These are phyloP conservation scores for Paxillus involutus DNA, from an alignment of 768 basidiomycete genomes.

Conservation along the genomic window DNA sequence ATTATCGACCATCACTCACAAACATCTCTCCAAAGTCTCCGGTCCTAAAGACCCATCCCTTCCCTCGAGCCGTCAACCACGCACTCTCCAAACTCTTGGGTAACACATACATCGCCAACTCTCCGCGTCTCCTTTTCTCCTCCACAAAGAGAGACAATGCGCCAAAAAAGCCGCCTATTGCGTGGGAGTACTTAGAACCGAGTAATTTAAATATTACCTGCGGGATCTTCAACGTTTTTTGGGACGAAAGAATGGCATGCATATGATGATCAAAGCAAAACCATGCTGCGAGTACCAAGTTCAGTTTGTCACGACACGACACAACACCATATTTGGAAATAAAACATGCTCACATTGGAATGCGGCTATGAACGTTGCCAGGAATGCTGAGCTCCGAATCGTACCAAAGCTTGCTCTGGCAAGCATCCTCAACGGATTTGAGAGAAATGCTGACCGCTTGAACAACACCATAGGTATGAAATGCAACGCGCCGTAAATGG, in stretches of 20 bases:
- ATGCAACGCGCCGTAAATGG: slow-evolving; percentile 87
- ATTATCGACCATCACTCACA: slow-evolving; percentile 38
- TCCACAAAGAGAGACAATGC: slow-evolving; percentile 85
- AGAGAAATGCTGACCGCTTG: slow-evolving; percentile 63
- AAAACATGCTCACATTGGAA: slow-evolving; percentile 65
- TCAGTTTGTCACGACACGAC: background rate
- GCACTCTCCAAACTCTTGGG: slow-evolving; percentile 89
- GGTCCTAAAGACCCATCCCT: slow-evolving; percentile 71
- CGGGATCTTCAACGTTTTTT: slow-evolving; percentile 37
- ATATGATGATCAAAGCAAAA: slow-evolving; percentile 69
- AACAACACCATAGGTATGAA: slow-evolving; percentile 86
- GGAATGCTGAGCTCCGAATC: slow-evolving; percentile 80
- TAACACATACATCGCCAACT: slow-evolving; percentile 89
- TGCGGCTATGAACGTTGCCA: slow-evolving; percentile 78
- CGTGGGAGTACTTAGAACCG: slow-evolving; percentile 70
- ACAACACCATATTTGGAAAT: background rate
- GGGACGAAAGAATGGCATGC: slow-evolving; percentile 47
- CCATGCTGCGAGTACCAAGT: slow-evolving; percentile 38
- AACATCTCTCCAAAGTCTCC: slow-evolving; percentile 69
- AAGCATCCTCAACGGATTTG: slow-evolving; percentile 67
- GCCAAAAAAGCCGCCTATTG: slow-evolving; percentile 68
- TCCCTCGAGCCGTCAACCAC: slow-evolving; percentile 80
- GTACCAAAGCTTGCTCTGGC: slow-evolving; percentile 69
- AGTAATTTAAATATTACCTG: slow-evolving; percentile 53
- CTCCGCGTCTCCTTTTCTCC: slow-evolving; percentile 82